Conservation (phyloP, 2,329 filamentous ascomycete genomes). For the Teratosphaeria epicoccoides region DNA sequence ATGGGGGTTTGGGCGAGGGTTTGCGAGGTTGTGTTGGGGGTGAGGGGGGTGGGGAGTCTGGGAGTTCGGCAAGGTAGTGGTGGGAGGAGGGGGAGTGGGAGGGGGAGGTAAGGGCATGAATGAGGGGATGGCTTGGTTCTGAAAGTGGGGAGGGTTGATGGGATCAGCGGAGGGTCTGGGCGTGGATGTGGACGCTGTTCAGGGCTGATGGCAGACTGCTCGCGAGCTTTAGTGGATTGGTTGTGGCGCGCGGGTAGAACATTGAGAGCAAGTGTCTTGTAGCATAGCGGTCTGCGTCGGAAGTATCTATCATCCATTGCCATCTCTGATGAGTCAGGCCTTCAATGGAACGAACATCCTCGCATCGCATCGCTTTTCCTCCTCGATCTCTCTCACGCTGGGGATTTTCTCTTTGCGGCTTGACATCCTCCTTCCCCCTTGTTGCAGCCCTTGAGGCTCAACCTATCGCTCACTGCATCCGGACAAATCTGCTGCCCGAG, state of each 20-base stretch:
- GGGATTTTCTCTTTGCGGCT: too few species aligned
- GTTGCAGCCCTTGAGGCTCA: too few species aligned
- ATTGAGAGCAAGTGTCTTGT: neutral
- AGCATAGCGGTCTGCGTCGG: neutral
- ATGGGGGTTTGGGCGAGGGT: conserved; percentile 69
- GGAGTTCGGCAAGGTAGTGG: conserved; percentile 18
- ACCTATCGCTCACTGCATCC: too few species aligned
- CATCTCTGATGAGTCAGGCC: neutral
- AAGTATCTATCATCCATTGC: too few species aligned
- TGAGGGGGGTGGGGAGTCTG: conserved; percentile 24
- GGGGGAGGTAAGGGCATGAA: neutral
- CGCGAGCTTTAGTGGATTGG: neutral
- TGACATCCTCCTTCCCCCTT: too few species aligned
- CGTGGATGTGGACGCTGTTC: too few species aligned
- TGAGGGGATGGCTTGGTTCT: neutral
- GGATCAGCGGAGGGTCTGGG: too few species aligned
- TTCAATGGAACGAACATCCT: too few species aligned
- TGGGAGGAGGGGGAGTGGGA: conserved; percentile 12
- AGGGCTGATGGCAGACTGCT: neutral
- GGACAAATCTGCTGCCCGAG: too few species aligned
- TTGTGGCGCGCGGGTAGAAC: too few species aligned
- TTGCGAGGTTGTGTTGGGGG: conserved; percentile 58
- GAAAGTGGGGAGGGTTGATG: neutral
- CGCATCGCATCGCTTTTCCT: too few species aligned
- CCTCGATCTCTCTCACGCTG: too few species aligned